Base-by-base conservation (phyloP, 768 basidiomycete species). In the Boletus sp. region DNA sequence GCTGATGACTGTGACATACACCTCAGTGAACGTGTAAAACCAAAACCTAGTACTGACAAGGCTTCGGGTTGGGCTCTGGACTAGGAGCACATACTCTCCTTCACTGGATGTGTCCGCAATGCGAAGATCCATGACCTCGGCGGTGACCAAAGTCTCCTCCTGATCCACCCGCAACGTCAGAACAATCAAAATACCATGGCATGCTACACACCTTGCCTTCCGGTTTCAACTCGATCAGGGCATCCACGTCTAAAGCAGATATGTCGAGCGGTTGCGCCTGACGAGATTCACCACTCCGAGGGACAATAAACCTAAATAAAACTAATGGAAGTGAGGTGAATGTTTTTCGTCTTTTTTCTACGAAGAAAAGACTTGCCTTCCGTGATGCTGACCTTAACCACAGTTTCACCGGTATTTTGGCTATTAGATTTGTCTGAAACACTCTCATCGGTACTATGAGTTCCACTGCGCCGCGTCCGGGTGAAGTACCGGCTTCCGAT, bases 401-500 rank as follows among this genome's bases (percentile, higher is more conserved):
- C 75, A 2, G 72, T 78, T 67, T 82, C 80, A 41, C 75, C 75
- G 10, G 59, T 59, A 50, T 65, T 63, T 56, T 53, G 49, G 44
- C 17, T 50, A 47, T 47, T 58, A 14, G 67, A 49, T 42, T 67
- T 66, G 42, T 64, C 67, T 52, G 67, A 73, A 29, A 70, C 57
- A 58, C 76, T 80, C 39, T 75, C 78, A 50, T 75, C 78, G 7
- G 72, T 73, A 46, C 74, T 74, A 11, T 74, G 72, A n/a, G 83
- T 83, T 18, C 64, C 67, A 37, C 58, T 59, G 33, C 67, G 71
- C 50, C 66, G 69, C 41, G 67, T 54, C 59, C 78, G 81, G 0
- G 79, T 74, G 58, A 92, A 91, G 72, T 85, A 94, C 35, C 85
- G 82, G 63, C 91, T 92, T 37, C 90, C 92, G 54, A 93, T 88